Percentiles rank a stretch among this genome's conserved stretches.
These are phyloP conservation scores for Cyclocybe cylindracea DNA, from an alignment of 768 basidiomycete genomes.

Conservation along the genomic window DNA sequence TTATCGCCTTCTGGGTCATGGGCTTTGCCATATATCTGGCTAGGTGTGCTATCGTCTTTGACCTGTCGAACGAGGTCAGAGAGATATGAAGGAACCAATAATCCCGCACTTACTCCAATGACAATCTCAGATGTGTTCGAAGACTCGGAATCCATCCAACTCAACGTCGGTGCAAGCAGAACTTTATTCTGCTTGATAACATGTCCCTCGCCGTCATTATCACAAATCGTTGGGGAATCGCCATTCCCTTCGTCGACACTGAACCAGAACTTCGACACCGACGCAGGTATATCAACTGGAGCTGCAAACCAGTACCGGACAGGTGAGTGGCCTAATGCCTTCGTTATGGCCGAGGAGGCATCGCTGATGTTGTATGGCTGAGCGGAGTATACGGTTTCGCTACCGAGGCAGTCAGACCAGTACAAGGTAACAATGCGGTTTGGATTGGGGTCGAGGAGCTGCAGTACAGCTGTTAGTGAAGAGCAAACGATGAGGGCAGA, in stretches of 20 bases:
- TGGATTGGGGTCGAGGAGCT: slow-evolving; percentile 1
- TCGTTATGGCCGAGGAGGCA: neutral
- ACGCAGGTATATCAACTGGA: neutral
- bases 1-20: neutral
- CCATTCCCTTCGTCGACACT: neutral
- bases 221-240: neutral
- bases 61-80: neutral
- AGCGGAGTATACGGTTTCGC: neutral
- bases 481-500: too few species aligned
- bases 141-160: neutral
- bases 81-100: neutral
- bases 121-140: neutral
- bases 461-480: neutral
- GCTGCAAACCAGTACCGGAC: slow-evolving; percentile 1
- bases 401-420: neutral
- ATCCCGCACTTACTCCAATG: neutral
- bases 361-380: neutral
- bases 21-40: too few species aligned
- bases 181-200: neutral
- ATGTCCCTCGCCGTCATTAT: neutral
- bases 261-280: slow-evolving; percentile 4
- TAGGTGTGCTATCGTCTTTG: too few species aligned
- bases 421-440: neutral
- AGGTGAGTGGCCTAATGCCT: neutral
- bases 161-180: neutral